phyloP scores from a whole-genome alignment of 371 early-diverging fungal species.

The Mucor circinelloides region DNA sequence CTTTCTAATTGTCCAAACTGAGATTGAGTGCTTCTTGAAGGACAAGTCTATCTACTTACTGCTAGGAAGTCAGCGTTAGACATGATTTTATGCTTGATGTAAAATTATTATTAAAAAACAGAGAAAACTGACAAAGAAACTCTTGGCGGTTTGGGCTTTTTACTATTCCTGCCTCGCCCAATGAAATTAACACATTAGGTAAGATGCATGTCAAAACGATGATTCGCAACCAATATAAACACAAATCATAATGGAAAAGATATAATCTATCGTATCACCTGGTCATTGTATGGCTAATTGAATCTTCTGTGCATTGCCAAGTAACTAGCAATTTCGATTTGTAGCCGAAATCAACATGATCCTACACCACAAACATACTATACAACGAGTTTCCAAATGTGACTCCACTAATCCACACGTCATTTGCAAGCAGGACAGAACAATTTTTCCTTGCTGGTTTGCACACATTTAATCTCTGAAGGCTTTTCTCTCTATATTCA shows the following conservation, averaged over 20 bases:
- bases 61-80: constrained; percentile 42
- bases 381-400: neutral
- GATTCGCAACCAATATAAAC: neutral
- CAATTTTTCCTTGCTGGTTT: neutral
- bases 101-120: constrained; percentile 1
- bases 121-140: neutral
- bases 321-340: neutral
- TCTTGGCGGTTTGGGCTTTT: neutral
- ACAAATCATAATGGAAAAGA: neutral
- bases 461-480: neutral
- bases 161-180: neutral
- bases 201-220: neutral
- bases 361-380: neutral
- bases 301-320: neutral
- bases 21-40: neutral
- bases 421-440: neutral
- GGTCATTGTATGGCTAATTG: neutral
- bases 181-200: neutral
- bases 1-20: constrained; percentile 57
- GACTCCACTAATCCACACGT: neutral
- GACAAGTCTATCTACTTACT: constrained; percentile 12
- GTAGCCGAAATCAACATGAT: neutral
- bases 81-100: constrained; percentile 12
- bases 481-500: neutral
- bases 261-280: neutral